A percentile compares a stretch with the other conserved stretches of the same genome.
Conservation (phyloP, 768 basidiomycete genomes). For the Boletus reticuloceps region DNA sequence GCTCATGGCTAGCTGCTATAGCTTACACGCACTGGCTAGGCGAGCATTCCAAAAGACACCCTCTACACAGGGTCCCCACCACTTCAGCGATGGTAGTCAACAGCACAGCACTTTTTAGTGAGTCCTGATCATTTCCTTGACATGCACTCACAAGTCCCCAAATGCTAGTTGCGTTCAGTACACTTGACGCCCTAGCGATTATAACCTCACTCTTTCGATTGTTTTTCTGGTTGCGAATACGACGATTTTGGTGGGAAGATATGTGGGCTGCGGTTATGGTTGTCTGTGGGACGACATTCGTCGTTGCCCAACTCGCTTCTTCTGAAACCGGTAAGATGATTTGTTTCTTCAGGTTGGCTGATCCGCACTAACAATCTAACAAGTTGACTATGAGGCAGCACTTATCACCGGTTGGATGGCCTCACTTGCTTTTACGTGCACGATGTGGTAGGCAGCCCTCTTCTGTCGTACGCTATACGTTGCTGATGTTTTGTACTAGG, state of each 20-base stretch:
- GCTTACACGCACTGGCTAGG: background rate
- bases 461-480: too few species aligned
- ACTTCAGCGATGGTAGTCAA: background rate
- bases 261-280: constrained; percentile 15
- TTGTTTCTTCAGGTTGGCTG: background rate
- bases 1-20: background rate
- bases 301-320: background rate
- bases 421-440: background rate
- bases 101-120: background rate
- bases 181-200: background rate
- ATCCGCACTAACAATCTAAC: background rate
- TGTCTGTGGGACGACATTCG: background rate
- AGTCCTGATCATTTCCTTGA: background rate
- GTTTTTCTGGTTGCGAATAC: constrained; percentile 12
- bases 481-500: background rate
- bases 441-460: background rate
- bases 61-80: background rate
- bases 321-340: background rate
- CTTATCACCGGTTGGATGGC: background rate
- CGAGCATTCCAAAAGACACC: too few species aligned
- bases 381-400: background rate
- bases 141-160: too few species aligned
- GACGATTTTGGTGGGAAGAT: constrained; percentile 25
- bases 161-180: constrained; percentile 1
- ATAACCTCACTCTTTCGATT: constrained; percentile 14